Conservation (phyloP, 176 grass and related monocot species). For the Hordeum marinum region DNA sequence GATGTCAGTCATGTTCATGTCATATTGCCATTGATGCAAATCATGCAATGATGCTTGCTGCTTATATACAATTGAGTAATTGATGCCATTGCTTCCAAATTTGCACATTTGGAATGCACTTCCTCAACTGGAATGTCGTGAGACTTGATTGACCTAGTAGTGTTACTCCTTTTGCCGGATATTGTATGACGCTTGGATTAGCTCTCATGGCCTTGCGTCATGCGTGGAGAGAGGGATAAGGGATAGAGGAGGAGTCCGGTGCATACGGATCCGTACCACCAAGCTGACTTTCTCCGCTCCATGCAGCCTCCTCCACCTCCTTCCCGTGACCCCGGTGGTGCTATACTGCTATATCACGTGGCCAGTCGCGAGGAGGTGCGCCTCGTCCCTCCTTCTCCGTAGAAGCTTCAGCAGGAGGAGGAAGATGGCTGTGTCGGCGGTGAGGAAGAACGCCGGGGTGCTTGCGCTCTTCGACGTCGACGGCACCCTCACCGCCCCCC, state of each 20-base stretch:
- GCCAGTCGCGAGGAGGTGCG: not conserved
- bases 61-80: too few species aligned
- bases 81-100: too few species aligned
- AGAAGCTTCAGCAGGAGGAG: not conserved
- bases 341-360: not conserved
- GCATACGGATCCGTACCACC: slow-evolving; percentile 32
- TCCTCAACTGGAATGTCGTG: too few species aligned
- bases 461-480: slow-evolving; percentile 95
- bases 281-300: slow-evolving; percentile 18
- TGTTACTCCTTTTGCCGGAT: too few species aligned
- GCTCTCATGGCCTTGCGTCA: not conserved
- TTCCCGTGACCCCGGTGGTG: not conserved
- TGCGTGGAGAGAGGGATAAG: not conserved
- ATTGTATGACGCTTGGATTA: too few species aligned
- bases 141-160: too few species aligned
- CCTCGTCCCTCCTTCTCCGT: not conserved
- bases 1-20: too few species aligned
- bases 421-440: slow-evolving; percentile 14
- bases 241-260: not conserved
- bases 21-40: too few species aligned
- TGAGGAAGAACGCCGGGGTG: slow-evolving; percentile 44
- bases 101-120: too few species aligned
- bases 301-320: not conserved
- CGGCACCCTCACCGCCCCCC: slow-evolving; percentile 89
- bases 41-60: too few species aligned